These are phyloP conservation scores for Begonia peltatifolia DNA, from an alignment of 306 rosid species.

Conservation along the genomic window DNA sequence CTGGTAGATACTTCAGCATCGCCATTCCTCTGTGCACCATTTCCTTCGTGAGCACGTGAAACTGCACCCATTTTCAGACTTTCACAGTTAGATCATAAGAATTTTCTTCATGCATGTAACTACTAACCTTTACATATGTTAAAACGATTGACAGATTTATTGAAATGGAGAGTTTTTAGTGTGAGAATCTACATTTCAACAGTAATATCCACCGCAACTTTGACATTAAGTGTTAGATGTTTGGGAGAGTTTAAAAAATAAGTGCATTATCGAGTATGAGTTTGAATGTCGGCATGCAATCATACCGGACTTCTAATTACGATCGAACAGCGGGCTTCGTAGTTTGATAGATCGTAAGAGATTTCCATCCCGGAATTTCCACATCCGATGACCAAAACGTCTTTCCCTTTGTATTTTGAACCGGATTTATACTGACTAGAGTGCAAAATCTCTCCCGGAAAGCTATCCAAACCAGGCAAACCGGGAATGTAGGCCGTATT, in stretches of 20 bases:
- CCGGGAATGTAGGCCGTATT: constrained; percentile 5
- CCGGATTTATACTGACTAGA: constrained; percentile 9
- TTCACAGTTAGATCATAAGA: no score
- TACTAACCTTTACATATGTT: neutral
- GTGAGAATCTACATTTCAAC: neutral
- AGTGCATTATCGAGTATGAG: no score
- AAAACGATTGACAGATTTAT: neutral
- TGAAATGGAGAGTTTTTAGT: neutral
- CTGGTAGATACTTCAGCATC: constrained; percentile 12
- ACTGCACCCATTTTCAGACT: constrained; percentile 10
- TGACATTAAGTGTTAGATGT: no score
- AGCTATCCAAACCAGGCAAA: constrained; percentile 12
- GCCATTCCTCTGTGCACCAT: constrained; percentile 21
- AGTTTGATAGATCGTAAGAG: constrained; percentile 9
- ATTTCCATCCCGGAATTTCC: constrained; percentile 31
- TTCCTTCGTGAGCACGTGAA: constrained; percentile 32
- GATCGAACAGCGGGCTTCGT: constrained; percentile 9
- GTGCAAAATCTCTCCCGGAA: constrained; percentile 12
- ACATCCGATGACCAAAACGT: constrained; percentile 21
- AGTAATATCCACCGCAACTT: no score
- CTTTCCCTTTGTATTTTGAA: neutral
- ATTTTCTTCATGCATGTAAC: neutral
- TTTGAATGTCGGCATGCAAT: neutral
- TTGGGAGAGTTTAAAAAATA: no score
- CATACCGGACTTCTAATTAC: constrained; percentile 32